Evolutionary conservation across 306 rosid genomes (phyloP).

Genomic region (Gillenia trifoliata): DNA sequence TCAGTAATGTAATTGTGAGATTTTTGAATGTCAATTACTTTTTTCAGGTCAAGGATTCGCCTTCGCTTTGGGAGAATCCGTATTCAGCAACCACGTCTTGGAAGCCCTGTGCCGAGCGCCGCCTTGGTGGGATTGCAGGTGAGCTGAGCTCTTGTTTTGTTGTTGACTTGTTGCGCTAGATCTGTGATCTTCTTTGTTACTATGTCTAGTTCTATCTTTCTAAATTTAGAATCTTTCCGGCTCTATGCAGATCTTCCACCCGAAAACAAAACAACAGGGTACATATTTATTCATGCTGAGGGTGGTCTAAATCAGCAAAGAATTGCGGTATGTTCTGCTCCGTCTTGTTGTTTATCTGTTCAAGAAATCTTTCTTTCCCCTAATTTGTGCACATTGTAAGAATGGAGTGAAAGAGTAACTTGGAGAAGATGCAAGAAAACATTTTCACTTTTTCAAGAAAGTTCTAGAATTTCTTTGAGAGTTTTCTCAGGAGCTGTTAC

Average conservation of each 20-base stretch:
- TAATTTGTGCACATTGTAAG: background rate
- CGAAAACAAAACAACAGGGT: slow-evolving; percentile 84
- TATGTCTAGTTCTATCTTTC: background rate
- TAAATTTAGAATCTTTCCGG: slow-evolving; percentile 16
- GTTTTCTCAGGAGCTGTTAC: background rate
- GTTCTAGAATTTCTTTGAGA: background rate
- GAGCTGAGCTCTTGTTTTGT: slow-evolving; percentile 1
- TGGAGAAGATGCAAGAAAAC: background rate
- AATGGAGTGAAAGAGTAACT: background rate
- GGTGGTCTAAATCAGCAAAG: slow-evolving; percentile 98
- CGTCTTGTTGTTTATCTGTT: slow-evolving; percentile 13
- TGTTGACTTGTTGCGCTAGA: background rate
- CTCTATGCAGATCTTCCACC: slow-evolving; percentile 71
- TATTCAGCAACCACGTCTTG: slow-evolving; percentile 88
- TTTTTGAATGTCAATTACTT: background rate
- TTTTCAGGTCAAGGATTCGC: slow-evolving; percentile 77
- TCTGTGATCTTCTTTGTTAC: background rate
- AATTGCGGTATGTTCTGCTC: slow-evolving; percentile 65
- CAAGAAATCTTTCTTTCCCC: slow-evolving; percentile 1
- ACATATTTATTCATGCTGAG: slow-evolving; percentile 92
- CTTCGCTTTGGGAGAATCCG: slow-evolving; percentile 98
- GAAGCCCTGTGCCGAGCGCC: slow-evolving; percentile 97
- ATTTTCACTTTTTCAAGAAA: background rate
- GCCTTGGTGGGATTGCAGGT: slow-evolving; percentile 82
- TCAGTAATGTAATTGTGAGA: background rate